phyloP scores from a whole-genome alignment of 1,284 basidiomycete species.

The Malassezia brasiliensis region DNA sequence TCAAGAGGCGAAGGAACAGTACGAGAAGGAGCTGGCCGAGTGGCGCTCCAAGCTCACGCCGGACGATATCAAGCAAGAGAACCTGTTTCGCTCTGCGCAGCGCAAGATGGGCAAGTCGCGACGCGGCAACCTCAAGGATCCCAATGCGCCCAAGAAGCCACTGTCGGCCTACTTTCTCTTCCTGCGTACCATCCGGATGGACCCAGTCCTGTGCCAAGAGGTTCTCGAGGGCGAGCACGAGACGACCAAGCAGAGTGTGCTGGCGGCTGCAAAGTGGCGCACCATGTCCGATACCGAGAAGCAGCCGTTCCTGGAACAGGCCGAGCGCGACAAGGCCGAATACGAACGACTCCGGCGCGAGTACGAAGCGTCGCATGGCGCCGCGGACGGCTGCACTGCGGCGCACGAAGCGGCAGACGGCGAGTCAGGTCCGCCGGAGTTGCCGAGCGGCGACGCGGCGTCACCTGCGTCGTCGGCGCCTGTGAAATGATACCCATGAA shows the following conservation, averaged over 20 bases:
- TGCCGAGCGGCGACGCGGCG: no score
- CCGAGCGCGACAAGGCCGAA: conserved; percentile 37
- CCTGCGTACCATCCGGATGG: conserved; percentile 55
- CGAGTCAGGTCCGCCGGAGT: no score
- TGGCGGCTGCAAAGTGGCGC: conserved; percentile 85
- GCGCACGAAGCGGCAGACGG: no score
- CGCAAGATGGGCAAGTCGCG: conserved; percentile 84
- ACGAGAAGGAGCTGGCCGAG: conserved; percentile 66
- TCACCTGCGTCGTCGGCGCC: no score
- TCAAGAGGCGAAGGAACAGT: conserved; percentile 69
- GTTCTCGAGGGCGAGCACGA: conserved; percentile 88
- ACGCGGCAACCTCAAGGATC: conserved; percentile 90
- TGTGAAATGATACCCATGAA: not conserved
- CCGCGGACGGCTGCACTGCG: no score
- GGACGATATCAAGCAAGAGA: conserved; percentile 88
- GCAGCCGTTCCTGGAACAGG: conserved; percentile 41
- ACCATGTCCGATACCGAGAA: conserved; percentile 82
- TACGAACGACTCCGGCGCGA: conserved; percentile 37
- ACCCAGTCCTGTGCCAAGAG: conserved; percentile 51
- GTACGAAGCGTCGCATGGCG: conserved; percentile 21
- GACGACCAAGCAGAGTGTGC: conserved; percentile 85
- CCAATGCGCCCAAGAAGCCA: conserved; percentile 91
- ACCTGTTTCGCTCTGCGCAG: conserved; percentile 78
- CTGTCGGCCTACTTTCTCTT: conserved; percentile 92
- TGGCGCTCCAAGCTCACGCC: conserved; percentile 86